Evolutionary conservation across 257 asterid genomes (phyloP).

Genomic region (Jacaranda copaia): DNA sequence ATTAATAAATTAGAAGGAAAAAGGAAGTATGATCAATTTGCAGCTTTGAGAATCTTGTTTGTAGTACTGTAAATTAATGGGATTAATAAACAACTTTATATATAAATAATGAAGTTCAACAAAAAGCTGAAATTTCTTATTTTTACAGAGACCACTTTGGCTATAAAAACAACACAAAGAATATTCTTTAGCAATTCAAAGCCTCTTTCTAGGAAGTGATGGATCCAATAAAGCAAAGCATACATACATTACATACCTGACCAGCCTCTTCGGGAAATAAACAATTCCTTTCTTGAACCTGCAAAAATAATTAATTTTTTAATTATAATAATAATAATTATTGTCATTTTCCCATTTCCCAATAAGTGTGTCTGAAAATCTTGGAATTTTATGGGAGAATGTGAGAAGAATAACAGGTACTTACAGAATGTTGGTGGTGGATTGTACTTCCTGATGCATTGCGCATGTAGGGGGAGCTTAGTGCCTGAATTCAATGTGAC

Average conservation of each 20-base stretch:
- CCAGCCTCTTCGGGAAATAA: conserved; percentile 42
- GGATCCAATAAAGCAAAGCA: conserved; percentile 66
- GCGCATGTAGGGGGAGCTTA: conserved; percentile 71
- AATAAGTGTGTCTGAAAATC: conserved; percentile 43
- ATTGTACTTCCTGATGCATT: conserved; percentile 56
- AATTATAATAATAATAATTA: neutral
- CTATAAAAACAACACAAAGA: conserved; percentile 19
- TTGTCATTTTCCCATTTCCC: conserved; percentile 44
- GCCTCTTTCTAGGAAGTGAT: conserved; percentile 45
- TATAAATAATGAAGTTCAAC: conserved; percentile 27
- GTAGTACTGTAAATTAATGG: neutral
- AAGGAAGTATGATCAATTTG: conserved; percentile 30
- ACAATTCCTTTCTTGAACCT: conserved; percentile 57
- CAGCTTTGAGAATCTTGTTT: conserved; percentile 41
- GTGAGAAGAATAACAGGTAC: conserved; percentile 49
- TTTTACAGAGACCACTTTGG: conserved; percentile 32
- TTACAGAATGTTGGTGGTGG: conserved; percentile 69
- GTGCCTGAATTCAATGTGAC: conserved; percentile 51
- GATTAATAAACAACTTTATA: conserved; percentile 25
- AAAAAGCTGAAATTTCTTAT: conserved; percentile 43
- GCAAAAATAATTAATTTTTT: conserved; percentile 10
- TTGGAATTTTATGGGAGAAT: conserved; percentile 52
- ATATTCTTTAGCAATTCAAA: conserved; percentile 37
- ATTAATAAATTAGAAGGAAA: neutral
- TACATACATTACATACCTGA: conserved; percentile 34